Conservation (phyloP, 306 rosid species). For the Malus orientalis region DNA sequence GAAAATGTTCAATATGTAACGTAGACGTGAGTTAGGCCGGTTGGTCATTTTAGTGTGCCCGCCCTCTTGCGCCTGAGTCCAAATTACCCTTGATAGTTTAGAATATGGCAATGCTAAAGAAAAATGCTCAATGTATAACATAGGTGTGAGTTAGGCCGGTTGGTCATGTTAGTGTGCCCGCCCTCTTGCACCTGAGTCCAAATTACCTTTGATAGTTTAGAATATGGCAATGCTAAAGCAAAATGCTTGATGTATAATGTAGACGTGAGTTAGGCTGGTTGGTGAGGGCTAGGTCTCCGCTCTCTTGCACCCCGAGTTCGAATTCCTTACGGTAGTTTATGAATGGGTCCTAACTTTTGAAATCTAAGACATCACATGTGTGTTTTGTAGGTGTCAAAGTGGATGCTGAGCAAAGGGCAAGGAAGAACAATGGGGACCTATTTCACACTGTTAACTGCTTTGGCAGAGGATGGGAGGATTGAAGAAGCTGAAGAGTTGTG, state of each 20-base stretch:
- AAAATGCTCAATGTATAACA: too few relatives aligned
- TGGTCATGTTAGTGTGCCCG: not conserved
- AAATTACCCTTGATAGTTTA: too few relatives aligned
- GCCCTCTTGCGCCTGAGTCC: too few relatives aligned
- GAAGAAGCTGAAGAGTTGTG: constrained; percentile 96
- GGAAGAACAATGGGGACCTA: constrained; percentile 98
- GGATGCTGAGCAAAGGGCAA: constrained; percentile 99
- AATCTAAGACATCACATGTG: constrained; percentile 10
- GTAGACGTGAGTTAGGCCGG: not conserved
- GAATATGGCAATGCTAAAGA: too few relatives aligned
- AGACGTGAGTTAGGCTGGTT: too few relatives aligned
- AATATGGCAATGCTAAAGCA: too few relatives aligned
- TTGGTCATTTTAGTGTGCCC: not conserved
- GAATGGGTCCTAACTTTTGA: not conserved
- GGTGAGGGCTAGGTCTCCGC: too few relatives aligned
- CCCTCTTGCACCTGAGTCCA: too few relatives aligned
- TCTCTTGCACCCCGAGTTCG: not conserved
- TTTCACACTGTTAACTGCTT: constrained; percentile 68
- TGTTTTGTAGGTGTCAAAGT: constrained; percentile 60
- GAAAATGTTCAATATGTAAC: not conserved
- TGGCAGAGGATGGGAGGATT: constrained; percentile 80
- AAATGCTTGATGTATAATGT: too few relatives aligned
- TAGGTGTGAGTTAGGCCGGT: too few relatives aligned
- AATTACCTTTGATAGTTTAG: too few relatives aligned
- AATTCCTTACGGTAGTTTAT: not conserved